phyloP scores from a whole-genome alignment of 2,329 filamentous ascomycete species.

The Tolypocladium amazonense region DNA sequence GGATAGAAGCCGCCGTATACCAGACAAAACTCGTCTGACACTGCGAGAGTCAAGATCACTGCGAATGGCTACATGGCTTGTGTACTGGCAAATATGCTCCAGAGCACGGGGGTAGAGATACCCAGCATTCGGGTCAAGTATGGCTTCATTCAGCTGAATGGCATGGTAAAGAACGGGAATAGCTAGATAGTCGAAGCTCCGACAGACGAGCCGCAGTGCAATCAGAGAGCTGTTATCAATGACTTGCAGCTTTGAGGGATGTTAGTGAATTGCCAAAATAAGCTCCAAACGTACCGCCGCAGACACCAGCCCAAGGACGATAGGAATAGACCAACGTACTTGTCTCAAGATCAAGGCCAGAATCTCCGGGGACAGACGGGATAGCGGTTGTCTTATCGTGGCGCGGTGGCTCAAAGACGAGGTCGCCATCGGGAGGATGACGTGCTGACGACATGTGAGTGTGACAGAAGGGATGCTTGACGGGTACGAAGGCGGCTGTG shows the following conservation, averaged over 20 bases:
- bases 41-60: conserved; percentile 27
- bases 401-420: background rate
- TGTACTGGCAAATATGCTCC: conserved; percentile 24
- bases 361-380: background rate
- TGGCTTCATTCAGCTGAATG: conserved; percentile 24
- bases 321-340: background rate
- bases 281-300: background rate
- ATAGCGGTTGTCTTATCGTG: background rate
- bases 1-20: conserved; percentile 24
- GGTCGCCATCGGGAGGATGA: background rate
- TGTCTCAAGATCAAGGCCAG: background rate
- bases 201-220: background rate
- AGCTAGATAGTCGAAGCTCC: conserved; percentile 13
- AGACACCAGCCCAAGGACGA: background rate
- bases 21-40: conserved; percentile 23
- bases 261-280: background rate
- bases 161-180: conserved; percentile 31
- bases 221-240: background rate
- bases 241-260: background rate
- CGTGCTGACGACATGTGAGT: background rate
- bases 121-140: conserved; percentile 24
- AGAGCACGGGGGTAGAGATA: conserved; percentile 19
- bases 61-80: conserved; percentile 27
- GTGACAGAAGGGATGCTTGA: background rate
- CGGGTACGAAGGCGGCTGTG: background rate